Percentiles rank a stretch among this genome's conserved stretches.
Evolutionary conservation across 192 early-diverging fungal species (phyloP).

Genomic region (Backusella australiensis): DNA sequence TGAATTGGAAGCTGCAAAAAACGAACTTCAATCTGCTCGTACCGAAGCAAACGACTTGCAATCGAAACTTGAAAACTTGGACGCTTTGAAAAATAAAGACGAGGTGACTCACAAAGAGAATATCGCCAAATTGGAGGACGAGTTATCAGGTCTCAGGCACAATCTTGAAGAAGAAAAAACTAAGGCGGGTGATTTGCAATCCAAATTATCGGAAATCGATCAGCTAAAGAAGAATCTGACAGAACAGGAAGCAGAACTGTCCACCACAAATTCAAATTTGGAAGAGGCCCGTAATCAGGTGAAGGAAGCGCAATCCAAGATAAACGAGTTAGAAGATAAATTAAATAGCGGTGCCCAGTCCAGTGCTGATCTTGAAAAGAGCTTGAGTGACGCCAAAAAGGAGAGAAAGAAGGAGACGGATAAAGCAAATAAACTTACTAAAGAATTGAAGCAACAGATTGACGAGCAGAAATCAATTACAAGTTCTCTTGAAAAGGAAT

Average conservation of each 20-base stretch:
- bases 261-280: background rate
- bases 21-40: background rate
- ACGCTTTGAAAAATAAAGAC: background rate
- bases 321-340: background rate
- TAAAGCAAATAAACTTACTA: background rate
- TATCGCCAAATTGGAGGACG: background rate
- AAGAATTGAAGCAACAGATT: background rate
- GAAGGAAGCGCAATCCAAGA: background rate
- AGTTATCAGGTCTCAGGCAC: background rate
- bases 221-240: background rate
- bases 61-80: conserved; percentile 2
- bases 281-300: background rate
- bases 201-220: background rate
- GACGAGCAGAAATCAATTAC: background rate
- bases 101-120: background rate
- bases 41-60: background rate
- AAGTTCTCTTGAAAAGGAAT: background rate
- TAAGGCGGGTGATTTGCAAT: background rate
- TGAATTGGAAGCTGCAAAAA: background rate
- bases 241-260: background rate
- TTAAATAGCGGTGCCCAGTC: background rate
- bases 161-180: background rate
- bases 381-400: background rate
- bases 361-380: background rate
- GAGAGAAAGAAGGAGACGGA: background rate